Conservation (phyloP, 2,329 filamentous ascomycete species). For the Graphilbum sp. region DNA sequence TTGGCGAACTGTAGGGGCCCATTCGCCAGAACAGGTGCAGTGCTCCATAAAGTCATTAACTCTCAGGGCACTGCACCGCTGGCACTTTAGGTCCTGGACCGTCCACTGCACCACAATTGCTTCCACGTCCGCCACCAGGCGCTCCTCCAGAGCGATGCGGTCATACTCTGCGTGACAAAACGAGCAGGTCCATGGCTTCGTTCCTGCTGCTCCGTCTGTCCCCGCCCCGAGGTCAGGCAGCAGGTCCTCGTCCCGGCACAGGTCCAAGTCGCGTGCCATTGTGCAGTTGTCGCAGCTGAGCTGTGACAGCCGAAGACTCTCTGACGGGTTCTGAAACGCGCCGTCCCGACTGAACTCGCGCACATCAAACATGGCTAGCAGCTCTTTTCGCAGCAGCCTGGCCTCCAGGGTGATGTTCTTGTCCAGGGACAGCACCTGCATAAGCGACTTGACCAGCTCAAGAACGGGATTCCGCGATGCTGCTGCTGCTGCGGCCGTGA, state of each 20-base stretch:
- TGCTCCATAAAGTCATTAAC: conserved; percentile 95
- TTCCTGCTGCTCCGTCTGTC: conserved; percentile 4
- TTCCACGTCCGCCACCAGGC: conserved; percentile 61
- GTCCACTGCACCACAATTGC: conserved; percentile 63
- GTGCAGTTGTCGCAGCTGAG: conserved; percentile 85
- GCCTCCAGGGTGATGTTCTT: conserved; percentile 83
- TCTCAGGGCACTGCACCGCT: conserved; percentile 52
- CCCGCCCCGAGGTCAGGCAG: conserved; percentile 32
- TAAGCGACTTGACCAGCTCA: conserved; percentile 81
- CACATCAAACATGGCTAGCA: conserved; percentile 81
- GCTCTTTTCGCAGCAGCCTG: conserved; percentile 71
- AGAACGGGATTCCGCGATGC: conserved; percentile 55
- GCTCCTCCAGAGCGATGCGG: conserved; percentile 68
- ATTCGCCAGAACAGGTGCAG: conserved; percentile 79
- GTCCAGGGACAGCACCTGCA: conserved; percentile 83
- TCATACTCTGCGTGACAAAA: conserved; percentile 65
- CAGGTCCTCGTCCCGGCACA: conserved; percentile 79
- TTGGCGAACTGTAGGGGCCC: conserved; percentile 55
- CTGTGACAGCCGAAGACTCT: conserved; percentile 54
- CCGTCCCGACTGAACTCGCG: conserved; percentile 83
- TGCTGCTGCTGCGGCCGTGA: conserved; percentile 1
- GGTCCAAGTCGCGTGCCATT: conserved; percentile 71
- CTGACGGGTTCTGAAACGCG: conserved; percentile 73
- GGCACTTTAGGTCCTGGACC: conserved; percentile 78
- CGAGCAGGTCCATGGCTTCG: conserved; percentile 53